phyloP scores from a whole-genome alignment of 2,329 filamentous ascomycete genomes.

The Ilyonectria sp. region DNA sequence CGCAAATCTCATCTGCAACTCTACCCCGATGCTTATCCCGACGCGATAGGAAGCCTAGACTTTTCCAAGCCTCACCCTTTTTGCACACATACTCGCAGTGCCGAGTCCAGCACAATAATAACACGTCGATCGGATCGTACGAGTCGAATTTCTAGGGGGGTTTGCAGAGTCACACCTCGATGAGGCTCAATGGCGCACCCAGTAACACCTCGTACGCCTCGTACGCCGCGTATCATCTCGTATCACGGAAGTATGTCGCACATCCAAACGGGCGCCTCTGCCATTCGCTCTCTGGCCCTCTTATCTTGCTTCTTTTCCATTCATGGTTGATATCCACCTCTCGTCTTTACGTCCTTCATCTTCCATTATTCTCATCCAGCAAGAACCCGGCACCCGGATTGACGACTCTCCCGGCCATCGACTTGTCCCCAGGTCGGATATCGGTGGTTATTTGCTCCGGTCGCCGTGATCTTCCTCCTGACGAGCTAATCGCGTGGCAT shows the following conservation, averaged over 20 bases:
- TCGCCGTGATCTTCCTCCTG: not conserved
- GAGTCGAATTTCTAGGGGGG: constrained; percentile 33
- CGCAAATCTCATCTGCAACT: constrained; percentile 5
- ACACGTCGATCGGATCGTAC: constrained; percentile 22
- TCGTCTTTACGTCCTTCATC: not conserved
- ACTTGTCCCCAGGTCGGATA: not conserved
- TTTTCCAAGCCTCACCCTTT: constrained; percentile 24
- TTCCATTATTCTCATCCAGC: not conserved
- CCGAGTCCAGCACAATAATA: not conserved
- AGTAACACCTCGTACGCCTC: not conserved
- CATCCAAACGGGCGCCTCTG: not conserved
- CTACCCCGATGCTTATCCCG: constrained; percentile 24
- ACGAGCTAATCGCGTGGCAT: not conserved
- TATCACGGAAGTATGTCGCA: not conserved
- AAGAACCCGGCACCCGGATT: not conserved
- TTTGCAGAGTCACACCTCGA: constrained; percentile 39
- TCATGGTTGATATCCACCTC: not conserved
- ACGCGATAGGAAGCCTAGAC: not conserved
- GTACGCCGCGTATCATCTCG: not conserved
- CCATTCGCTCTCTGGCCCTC: not conserved
- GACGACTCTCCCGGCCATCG: not conserved
- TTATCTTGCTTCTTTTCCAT: not conserved
- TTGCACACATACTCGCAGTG: not conserved
- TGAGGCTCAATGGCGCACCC: constrained; percentile 35
- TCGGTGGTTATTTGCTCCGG: constrained; percentile 5